Conservation (phyloP, 192 early-diverging fungal species). For the Gamsiella multidivaricata region DNA sequence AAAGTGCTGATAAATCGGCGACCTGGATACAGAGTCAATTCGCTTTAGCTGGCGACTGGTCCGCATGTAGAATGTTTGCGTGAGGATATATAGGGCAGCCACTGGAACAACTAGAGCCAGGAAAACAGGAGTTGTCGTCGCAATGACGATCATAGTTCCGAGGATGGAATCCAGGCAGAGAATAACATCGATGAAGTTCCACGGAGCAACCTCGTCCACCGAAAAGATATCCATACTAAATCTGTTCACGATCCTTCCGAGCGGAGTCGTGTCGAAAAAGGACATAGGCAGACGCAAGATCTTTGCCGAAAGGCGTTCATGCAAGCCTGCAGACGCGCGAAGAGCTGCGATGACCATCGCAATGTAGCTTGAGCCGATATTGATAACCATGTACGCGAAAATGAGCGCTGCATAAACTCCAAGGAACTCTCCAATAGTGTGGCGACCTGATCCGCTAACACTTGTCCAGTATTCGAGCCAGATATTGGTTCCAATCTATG, state of each 20-base stretch:
- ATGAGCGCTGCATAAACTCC: constrained; percentile 46
- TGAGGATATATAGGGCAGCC: constrained; percentile 32
- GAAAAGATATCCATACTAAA: constrained; percentile 86
- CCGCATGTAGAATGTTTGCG: constrained; percentile 65
- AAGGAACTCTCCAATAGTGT: constrained; percentile 52
- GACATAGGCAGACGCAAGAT: constrained; percentile 66
- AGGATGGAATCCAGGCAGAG: constrained; percentile 54
- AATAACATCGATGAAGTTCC: constrained; percentile 55
- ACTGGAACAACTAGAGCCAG: constrained; percentile 39
- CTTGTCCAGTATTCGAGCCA: constrained; percentile 31
- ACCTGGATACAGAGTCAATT: constrained; percentile 74
- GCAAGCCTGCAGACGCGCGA: constrained; percentile 35
- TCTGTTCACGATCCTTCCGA: constrained; percentile 86
- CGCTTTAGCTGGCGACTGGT: constrained; percentile 77
- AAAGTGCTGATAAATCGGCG: constrained; percentile 74
- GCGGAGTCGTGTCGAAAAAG: constrained; percentile 79
- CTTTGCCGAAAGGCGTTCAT: constrained; percentile 36
- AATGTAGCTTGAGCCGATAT: constrained; percentile 16
- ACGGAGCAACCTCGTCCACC: constrained; percentile 66
- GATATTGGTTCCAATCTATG: constrained; percentile 33
- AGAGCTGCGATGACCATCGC: constrained; percentile 41
- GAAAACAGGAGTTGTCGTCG: constrained; percentile 61
- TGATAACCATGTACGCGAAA: constrained; percentile 21
- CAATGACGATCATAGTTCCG: constrained; percentile 59
- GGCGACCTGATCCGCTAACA: background rate